These are phyloP conservation scores for Gamsiella multidivaricata DNA, from an alignment of 192 early-diverging fungal species.

Conservation along the genomic window DNA sequence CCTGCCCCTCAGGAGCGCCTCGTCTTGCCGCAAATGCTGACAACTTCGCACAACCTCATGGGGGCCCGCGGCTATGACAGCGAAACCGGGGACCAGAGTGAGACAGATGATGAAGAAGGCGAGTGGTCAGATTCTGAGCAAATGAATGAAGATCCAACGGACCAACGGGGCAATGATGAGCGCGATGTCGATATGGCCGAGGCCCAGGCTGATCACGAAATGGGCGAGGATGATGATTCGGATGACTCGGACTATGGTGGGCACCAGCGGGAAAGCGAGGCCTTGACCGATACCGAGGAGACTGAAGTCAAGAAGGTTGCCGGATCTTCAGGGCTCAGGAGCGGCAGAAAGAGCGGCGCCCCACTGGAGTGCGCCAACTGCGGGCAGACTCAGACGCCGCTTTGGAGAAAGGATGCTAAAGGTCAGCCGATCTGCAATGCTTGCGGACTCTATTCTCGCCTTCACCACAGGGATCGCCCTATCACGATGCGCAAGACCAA, in stretches of 20 bases:
- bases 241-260: constrained; percentile 12
- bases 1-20: not conserved
- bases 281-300: not conserved
- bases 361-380: constrained; percentile 74
- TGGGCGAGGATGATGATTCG: constrained; percentile 3
- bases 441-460: constrained; percentile 72
- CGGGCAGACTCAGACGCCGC: constrained; percentile 79
- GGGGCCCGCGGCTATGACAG: not conserved
- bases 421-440: constrained; percentile 86
- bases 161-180: not conserved
- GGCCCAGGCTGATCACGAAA: not conserved
- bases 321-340: not conserved
- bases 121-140: constrained; percentile 6
- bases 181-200: constrained; percentile 17
- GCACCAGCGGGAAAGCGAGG: not conserved
- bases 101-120: constrained; percentile 9
- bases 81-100: constrained; percentile 3
- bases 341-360: not conserved
- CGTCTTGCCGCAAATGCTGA: not conserved
- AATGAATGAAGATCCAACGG: constrained; percentile 1
- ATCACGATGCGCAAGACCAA: constrained; percentile 66
- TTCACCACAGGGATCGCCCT: constrained; percentile 65
- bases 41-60: not conserved
- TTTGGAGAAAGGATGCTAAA: constrained; percentile 83
- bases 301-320: not conserved